Evolutionary conservation across 805 yeast genomes (phyloP).

Genomic region (Candida morakotiae): DNA sequence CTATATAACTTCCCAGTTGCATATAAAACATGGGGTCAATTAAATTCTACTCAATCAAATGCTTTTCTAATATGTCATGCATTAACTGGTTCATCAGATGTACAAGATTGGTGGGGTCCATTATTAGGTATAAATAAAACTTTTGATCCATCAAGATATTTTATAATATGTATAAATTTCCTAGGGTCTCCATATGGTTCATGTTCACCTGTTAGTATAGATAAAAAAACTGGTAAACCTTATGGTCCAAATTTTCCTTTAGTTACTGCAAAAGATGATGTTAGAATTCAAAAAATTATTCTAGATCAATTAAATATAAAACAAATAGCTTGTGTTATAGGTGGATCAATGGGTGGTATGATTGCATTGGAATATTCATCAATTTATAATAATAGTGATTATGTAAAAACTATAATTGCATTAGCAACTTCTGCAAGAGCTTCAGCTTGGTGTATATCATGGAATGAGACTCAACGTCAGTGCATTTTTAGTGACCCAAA

Average conservation of each 20-base stretch:
- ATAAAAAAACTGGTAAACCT: constrained; percentile 66
- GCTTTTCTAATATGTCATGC: constrained; percentile 94
- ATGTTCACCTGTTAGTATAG: constrained; percentile 83
- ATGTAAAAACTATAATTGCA: constrained; percentile 70
- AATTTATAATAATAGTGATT: constrained; percentile 56
- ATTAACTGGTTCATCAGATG: constrained; percentile 91
- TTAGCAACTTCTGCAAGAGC: constrained; percentile 93
- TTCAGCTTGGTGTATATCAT: constrained; percentile 97
- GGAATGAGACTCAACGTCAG: constrained; percentile 99
- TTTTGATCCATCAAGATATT: constrained; percentile 85
- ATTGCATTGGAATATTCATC: constrained; percentile 80
- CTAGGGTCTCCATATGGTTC: constrained; percentile 96
- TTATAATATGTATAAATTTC: constrained; percentile 85
- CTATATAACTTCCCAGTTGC: constrained; percentile 82
- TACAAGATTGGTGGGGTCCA: constrained; percentile 99
- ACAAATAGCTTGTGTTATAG: constrained; percentile 78
- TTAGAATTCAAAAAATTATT: constrained; percentile 68
- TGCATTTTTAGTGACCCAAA: constrained; percentile 93
- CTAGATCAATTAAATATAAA: constrained; percentile 78
- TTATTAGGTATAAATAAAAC: constrained; percentile 80
- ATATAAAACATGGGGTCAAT: constrained; percentile 90
- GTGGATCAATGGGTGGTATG: constrained; percentile 99
- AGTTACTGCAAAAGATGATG: constrained; percentile 92
- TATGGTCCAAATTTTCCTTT: constrained; percentile 96
- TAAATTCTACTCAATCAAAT: constrained; percentile 67